Percentiles rank a stretch among this genome's conserved stretches.
phyloP scores from a whole-genome alignment of 345 rosid genomes.

The Ailanthus altissimus region DNA sequence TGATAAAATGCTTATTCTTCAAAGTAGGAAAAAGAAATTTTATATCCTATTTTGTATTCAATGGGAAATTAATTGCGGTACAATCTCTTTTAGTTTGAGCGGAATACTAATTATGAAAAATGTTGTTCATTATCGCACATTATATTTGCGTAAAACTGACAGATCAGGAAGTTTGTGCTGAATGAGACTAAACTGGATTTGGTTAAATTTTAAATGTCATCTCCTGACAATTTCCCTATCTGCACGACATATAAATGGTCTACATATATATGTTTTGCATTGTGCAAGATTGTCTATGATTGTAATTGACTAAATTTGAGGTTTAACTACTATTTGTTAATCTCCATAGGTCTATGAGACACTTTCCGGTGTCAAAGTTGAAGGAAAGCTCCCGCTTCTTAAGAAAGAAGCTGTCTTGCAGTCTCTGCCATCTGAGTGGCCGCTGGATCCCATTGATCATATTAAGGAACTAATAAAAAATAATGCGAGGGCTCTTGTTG shows the following conservation, averaged over 20 bases:
- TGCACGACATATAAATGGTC: neutral
- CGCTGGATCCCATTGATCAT: slow-evolving; percentile 66
- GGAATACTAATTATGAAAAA: neutral
- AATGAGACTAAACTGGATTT: slow-evolving; percentile 5
- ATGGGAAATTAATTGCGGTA: neutral
- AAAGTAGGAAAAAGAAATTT: neutral
- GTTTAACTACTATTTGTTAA: slow-evolving; percentile 4
- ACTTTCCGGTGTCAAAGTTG: slow-evolving; percentile 79
- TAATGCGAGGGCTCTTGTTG: slow-evolving; percentile 74
- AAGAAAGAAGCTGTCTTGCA: slow-evolving; percentile 62
- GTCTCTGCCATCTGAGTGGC: slow-evolving; percentile 91
- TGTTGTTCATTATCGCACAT: neutral
- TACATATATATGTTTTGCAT: neutral
- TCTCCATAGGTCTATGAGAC: slow-evolving; percentile 76
- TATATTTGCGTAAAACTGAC: neutral
- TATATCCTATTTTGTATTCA: neutral
- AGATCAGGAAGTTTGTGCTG: neutral
- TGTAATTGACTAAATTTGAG: slow-evolving; percentile 8
- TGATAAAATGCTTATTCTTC: slow-evolving; percentile 1
- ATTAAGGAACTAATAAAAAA: slow-evolving; percentile 58
- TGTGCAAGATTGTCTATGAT: neutral
- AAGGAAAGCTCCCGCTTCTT: slow-evolving; percentile 73
- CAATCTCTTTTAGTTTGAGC: neutral
- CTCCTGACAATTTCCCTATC: neutral
- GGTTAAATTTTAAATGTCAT: neutral